phyloP scores from a whole-genome alignment of 140 eudicot genomes.

The Senecio squalidus region DNA sequence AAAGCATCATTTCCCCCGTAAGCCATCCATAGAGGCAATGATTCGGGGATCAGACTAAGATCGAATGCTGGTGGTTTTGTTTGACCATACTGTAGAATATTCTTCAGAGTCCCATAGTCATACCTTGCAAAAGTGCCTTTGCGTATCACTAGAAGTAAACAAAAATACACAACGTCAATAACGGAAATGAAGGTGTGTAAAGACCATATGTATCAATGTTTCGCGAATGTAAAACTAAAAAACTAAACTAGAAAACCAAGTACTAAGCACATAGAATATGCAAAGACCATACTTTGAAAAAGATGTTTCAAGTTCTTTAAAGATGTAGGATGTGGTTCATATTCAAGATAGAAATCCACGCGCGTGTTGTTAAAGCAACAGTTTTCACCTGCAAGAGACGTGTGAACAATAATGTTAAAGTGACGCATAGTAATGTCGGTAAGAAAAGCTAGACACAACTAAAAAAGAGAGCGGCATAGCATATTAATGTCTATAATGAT shows the following conservation, averaged over 20 bases:
- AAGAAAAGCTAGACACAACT: too few species aligned
- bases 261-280: not conserved
- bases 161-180: not conserved
- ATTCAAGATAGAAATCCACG: slow-evolving; percentile 70
- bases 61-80: slow-evolving; percentile 70
- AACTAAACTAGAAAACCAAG: not conserved
- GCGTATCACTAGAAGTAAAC: slow-evolving; percentile 71
- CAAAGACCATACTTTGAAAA: slow-evolving; percentile 67
- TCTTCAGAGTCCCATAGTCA: slow-evolving; percentile 76
- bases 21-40: slow-evolving; percentile 95
- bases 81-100: slow-evolving; percentile 50
- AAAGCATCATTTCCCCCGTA: slow-evolving; percentile 84
- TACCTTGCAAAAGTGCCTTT: slow-evolving; percentile 82
- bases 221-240: not conserved
- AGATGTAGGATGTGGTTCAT: slow-evolving; percentile 92
- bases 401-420: not conserved
- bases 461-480: too few species aligned
- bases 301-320: slow-evolving; percentile 81
- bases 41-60: slow-evolving; percentile 59
- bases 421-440: not conserved
- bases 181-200: not conserved
- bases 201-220: not conserved
- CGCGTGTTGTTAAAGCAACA: slow-evolving; percentile 85
- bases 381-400: slow-evolving; percentile 60
- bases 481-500: too few species aligned